phyloP scores from a whole-genome alignment of 2,329 filamentous ascomycete species.

The Penicillium polonicum region DNA sequence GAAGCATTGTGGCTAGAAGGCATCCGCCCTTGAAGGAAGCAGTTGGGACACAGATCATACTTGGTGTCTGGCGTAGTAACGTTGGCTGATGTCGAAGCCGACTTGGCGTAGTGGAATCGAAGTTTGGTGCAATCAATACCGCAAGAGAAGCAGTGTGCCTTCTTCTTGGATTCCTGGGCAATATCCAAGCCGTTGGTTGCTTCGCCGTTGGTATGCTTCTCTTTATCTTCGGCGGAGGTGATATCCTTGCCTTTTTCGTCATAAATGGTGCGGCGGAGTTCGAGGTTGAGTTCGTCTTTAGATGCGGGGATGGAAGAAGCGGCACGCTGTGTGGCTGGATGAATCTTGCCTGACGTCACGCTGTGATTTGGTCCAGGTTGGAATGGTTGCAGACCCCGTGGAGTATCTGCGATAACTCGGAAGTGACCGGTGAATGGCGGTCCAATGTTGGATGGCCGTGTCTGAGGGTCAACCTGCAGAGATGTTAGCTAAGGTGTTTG shows the following conservation, averaged over 20 bases:
- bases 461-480: constrained; percentile 85
- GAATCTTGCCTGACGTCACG: constrained; percentile 60
- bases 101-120: constrained; percentile 69
- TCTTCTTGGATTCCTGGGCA: constrained; percentile 63
- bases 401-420: constrained; percentile 91
- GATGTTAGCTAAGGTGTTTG: constrained; percentile 30
- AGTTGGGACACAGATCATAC: constrained; percentile 88
- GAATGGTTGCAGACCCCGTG: constrained; percentile 89
- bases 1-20: constrained; percentile 73
- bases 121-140: constrained; percentile 81
- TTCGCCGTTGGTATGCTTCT: constrained; percentile 69
- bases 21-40: constrained; percentile 80
- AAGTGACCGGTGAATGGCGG: constrained; percentile 98
- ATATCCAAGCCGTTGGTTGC: constrained; percentile 63
- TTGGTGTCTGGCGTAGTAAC: constrained; percentile 63
- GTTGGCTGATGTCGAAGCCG: constrained; percentile 54
- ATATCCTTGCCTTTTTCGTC: constrained; percentile 87
- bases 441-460: constrained; percentile 89
- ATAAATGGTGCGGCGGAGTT: constrained; percentile 92
- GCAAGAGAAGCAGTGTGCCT: constrained; percentile 83
- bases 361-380: constrained; percentile 80
- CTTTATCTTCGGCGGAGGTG: constrained; percentile 66
- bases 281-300: constrained; percentile 85
- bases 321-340: constrained; percentile 67
- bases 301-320: constrained; percentile 63